Base-by-base conservation (phyloP, 2,329 filamentous ascomycete species). In the Aspergillus sp. region DNA sequence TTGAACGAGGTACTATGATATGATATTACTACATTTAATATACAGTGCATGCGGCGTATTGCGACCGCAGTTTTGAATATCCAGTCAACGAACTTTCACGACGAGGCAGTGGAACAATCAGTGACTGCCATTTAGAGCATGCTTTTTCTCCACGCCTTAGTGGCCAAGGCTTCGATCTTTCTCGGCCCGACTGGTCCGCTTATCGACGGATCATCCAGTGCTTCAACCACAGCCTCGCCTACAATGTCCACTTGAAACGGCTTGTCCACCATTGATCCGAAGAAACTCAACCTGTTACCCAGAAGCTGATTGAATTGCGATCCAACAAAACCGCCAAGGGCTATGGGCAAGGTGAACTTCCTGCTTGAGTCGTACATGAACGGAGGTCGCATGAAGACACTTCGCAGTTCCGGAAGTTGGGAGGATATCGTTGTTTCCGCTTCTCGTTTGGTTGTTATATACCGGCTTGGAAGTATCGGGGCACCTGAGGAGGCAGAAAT, bases 1-100 rank as follows among this genome's bases (percentile, higher is more conserved):
- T 99, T 74, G 95, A 99, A 83, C 86, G 95, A 63, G 95, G 95
- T 17, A 98, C 95, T 3, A 96, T 96, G 84, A 95, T 98, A 74
- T 98, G 82, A 77, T 56, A 58, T 56, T 30, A 53, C 55, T 60
- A 61, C 52, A 47, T 50, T 37, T 67, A 61, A 48, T 57, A 53
- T 66, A 64, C 64, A 64, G 48, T 53, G 24, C 46, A 37, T 39
- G 50, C 30, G 7, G 49, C 48, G 17, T 8, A 11, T 41, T 30
- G 20, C 17, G n/a, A 8, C 41, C 19, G 41, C 30, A 24, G 17
- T 13, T 51, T 41, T 39, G 19, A 40, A 39, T 11, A 5, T 24
- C 39, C 17, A 39, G 30, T 12, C 17, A 49, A 39, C 22, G 17
- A 40, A 24, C 5, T 11, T 22, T 15, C 15, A 33, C 19, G 27